Conservation (phyloP, 176 grass and related monocot genomes). For the Oryza meridionalis region DNA sequence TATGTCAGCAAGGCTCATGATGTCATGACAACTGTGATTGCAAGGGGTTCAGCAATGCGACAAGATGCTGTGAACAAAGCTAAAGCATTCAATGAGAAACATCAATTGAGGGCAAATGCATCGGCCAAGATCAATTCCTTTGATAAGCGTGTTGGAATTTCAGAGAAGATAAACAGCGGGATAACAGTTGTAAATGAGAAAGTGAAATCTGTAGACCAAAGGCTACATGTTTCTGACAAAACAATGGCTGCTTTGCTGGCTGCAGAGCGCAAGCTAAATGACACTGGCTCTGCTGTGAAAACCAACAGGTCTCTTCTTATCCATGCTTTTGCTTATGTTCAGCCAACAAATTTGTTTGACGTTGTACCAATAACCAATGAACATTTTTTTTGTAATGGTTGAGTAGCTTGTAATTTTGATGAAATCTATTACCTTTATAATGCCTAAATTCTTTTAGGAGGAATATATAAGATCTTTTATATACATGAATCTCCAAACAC, state of each 20-base stretch:
- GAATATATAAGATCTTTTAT: neutral
- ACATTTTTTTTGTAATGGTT: neutral
- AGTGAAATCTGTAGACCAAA: constrained; percentile 91
- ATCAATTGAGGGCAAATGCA: constrained; percentile 70
- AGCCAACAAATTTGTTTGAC: constrained; percentile 7
- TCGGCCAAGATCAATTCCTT: constrained; percentile 86
- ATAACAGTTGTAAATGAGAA: constrained; percentile 93
- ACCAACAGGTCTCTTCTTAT: constrained; percentile 71
- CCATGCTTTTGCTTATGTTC: constrained; percentile 12
- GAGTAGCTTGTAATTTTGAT: neutral
- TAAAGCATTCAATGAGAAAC: constrained; percentile 97
- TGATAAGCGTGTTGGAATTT: constrained; percentile 82
- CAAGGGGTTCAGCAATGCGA: constrained; percentile 82
- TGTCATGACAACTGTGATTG: constrained; percentile 75
- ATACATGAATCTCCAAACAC: neutral
- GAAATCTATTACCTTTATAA: neutral
- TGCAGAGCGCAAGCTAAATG: constrained; percentile 87
- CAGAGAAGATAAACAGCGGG: constrained; percentile 80
- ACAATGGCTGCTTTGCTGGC: constrained; percentile 83
- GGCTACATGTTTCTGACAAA: constrained; percentile 90
- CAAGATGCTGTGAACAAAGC: constrained; percentile 97
- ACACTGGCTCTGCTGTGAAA: constrained; percentile 94
- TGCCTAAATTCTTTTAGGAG: neutral
- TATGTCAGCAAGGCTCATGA: constrained; percentile 86
- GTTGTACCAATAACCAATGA: constrained; percentile 19